Conservation (phyloP, 192 early-diverging fungal species). For the Coemansia sp. region DNA sequence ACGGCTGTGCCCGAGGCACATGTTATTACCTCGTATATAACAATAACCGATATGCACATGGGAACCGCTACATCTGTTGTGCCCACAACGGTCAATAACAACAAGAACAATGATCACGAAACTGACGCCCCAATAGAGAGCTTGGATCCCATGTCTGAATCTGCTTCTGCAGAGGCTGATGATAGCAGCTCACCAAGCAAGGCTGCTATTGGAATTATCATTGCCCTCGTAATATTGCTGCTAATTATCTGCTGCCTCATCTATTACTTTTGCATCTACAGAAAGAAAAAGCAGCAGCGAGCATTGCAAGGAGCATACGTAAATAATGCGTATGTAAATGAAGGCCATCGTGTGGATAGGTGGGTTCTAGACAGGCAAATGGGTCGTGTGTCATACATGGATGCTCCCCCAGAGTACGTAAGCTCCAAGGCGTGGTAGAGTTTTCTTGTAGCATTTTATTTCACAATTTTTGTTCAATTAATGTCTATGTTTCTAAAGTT, state of each 20-base stretch:
- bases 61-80: not conserved
- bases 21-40: not conserved
- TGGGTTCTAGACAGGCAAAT: not conserved
- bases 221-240: not conserved
- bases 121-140: not conserved
- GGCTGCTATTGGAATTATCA: not conserved
- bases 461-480: not conserved
- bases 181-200: not conserved
- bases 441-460: not conserved
- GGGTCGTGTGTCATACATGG: not conserved
- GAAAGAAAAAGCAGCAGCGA: not conserved
- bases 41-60: constrained; percentile 2
- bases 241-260: not conserved
- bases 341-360: not conserved
- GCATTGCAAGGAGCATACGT: not conserved
- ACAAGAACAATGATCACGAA: not conserved
- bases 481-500: not conserved
- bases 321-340: not conserved
- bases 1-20: not conserved
- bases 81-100: not conserved
- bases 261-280: not conserved
- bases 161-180: not conserved
- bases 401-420: constrained; percentile 4
- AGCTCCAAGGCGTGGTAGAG: not conserved
- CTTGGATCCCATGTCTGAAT: not conserved